Evolutionary conservation across 345 rosid species (phyloP).

Genomic region (Viola odorata): DNA sequence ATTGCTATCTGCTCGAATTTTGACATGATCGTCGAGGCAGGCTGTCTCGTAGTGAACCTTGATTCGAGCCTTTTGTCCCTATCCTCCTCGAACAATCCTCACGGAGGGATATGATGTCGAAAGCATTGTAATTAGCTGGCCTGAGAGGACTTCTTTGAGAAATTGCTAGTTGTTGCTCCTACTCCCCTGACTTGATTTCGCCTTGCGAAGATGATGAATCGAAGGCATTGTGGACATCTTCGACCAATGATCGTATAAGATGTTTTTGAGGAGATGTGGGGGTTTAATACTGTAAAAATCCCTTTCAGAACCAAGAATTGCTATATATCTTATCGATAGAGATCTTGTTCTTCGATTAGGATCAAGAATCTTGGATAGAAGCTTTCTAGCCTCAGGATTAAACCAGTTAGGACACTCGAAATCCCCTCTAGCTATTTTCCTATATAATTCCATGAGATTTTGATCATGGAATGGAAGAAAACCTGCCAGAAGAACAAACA

Average conservation of each 20-base stretch:
- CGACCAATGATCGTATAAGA: constrained; percentile 20
- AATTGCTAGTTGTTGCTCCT: background rate
- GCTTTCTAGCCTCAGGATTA: constrained; percentile 57
- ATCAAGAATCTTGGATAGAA: constrained; percentile 63
- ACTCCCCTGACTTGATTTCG: constrained; percentile 1
- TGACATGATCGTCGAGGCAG: constrained; percentile 58
- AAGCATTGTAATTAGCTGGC: constrained; percentile 60
- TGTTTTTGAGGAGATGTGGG: constrained; percentile 27
- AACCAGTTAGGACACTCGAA: constrained; percentile 78
- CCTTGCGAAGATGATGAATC: constrained; percentile 11
- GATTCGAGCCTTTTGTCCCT: constrained; percentile 26
- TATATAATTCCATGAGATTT: constrained; percentile 64
- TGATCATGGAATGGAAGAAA: constrained; percentile 65
- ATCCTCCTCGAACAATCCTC: constrained; percentile 62
- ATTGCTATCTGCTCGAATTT: constrained; percentile 67
- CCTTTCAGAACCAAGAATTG: constrained; percentile 64
- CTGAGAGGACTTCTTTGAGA: constrained; percentile 14
- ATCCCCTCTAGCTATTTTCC: constrained; percentile 56
- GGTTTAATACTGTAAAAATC: constrained; percentile 44
- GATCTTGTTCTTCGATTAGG: constrained; percentile 60
- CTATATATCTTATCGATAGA: constrained; percentile 48
- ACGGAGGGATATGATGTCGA: constrained; percentile 72
- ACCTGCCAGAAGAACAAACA: constrained; percentile 71
- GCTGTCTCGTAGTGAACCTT: constrained; percentile 49
- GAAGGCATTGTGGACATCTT: constrained; percentile 44